These are phyloP conservation scores for Neospermospora avenae DNA, from an alignment of 2,329 filamentous ascomycete species.

Conservation along the genomic window DNA sequence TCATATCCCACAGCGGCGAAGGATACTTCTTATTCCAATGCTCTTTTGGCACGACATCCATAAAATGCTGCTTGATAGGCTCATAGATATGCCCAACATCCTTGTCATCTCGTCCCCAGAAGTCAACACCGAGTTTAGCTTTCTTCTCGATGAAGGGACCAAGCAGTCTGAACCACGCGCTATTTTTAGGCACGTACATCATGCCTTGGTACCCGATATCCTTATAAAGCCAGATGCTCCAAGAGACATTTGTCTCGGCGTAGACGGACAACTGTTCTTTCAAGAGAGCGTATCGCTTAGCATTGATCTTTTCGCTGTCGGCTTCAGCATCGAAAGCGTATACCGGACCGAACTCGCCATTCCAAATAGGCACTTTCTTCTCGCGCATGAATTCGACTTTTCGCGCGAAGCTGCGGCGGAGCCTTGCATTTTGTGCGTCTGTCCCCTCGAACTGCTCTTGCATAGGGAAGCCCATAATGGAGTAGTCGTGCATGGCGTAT, in stretches of 20 bases:
- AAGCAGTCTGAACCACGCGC: constrained; percentile 48
- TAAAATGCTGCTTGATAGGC: constrained; percentile 41
- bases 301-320: constrained; percentile 39
- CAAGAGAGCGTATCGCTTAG: constrained; percentile 42
- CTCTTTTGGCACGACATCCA: constrained; percentile 42
- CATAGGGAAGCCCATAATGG: constrained; percentile 45
- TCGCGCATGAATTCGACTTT: constrained; percentile 44
- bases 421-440: constrained; percentile 40
- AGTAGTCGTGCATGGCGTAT: constrained; percentile 52
- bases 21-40: constrained; percentile 47
- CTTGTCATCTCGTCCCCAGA: constrained; percentile 50
- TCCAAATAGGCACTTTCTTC: constrained; percentile 45
- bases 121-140: constrained; percentile 48
- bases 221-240: constrained; percentile 58
- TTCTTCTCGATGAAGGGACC: constrained; percentile 54
- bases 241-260: constrained; percentile 47
- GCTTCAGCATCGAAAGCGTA: constrained; percentile 34
- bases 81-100: constrained; percentile 37
- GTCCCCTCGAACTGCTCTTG: constrained; percentile 42
- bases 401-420: constrained; percentile 39
- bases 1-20: constrained; percentile 44
- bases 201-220: constrained; percentile 54
- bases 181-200: constrained; percentile 45
- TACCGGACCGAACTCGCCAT: constrained; percentile 48
- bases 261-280: constrained; percentile 48